A percentile compares a stretch with the other conserved stretches of the same genome.
Evolutionary conservation across 2,329 filamentous ascomycete species (phyloP).

Genomic region (Calonectria ilicicola): DNA sequence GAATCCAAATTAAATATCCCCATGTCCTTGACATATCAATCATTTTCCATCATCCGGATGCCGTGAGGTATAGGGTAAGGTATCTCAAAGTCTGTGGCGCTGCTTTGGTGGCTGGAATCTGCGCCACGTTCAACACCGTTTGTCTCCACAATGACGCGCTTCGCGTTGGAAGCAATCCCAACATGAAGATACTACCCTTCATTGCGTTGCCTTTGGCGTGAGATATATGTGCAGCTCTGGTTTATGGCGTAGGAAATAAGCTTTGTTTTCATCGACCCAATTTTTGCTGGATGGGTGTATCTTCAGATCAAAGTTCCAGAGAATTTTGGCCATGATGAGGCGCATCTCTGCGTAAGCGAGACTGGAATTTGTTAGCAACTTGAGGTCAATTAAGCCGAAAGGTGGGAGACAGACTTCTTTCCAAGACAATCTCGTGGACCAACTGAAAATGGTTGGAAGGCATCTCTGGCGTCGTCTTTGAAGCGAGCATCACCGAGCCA

Average conservation of each 20-base stretch:
- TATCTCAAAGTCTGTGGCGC: no score
- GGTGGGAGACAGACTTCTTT: conserved; percentile 13
- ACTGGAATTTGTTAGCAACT: not conserved
- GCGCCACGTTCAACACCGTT: no score
- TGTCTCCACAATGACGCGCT: no score
- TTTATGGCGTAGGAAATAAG: not conserved
- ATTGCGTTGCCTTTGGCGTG: not conserved
- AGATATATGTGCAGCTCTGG: not conserved
- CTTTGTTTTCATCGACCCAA: not conserved
- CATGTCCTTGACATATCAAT: no score
- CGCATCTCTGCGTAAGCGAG: conserved; percentile 4
- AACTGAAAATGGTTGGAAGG: conserved; percentile 21
- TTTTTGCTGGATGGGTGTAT: not conserved
- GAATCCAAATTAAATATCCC: no score
- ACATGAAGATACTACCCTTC: not conserved
- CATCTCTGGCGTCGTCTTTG: not conserved
- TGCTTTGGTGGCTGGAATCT: no score
- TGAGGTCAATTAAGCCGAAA: not conserved
- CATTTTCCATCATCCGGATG: no score
- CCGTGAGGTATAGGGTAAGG: no score
- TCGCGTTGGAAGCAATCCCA: no score
- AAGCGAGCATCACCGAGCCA: conserved; percentile 14
- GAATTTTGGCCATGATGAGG: not conserved
- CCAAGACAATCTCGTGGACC: conserved; percentile 22
- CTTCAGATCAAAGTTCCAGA: not conserved